Base-by-base conservation (phyloP, 164 flowering plant species). In the Magnolia kwangsiensis region DNA sequence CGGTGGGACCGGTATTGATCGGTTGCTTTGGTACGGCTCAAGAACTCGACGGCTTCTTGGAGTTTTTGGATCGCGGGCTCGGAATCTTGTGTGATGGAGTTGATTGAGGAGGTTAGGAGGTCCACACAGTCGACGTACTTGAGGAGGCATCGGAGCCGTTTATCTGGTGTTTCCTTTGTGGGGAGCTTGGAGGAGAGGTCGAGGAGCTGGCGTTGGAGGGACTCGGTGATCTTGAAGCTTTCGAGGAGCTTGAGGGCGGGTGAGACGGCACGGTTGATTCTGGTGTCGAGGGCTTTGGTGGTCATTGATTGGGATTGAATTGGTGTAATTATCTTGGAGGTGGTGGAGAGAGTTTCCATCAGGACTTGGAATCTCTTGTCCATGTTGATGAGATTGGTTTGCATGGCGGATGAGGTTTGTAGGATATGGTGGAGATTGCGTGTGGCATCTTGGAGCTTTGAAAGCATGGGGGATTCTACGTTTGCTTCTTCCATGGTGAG, bases 31-130 rank as follows among this genome's bases (percentile, higher is more conserved):
- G 93, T 91, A 82, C 96, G 78, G 77, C 96, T 90, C 82, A 91
- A 78, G 74, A 88, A 90, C 89, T 91, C 94, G 75, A 90, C 92
- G 69, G 86, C 92, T 69, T 91, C 94, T 78, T 91, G 94, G 45
- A 91, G 88, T 82, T 81, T 88, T 75, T 87, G 92, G 70, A 89
- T 84, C 13, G 86, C 89, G 0, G 96, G 90, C 79, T 88, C 91
- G 4, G 90, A 83, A 67, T 86, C 90, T 51, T 73, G 73, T 27
- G 85, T 67, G 3, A 90, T 86, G 0, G 82, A 71, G 74, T 74
- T 78, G 16, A 90, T 84, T 0, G 87, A 84, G 0, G 31, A 73
- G 11, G 86, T 86, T 8, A 91, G 81, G 50, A 78, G 71, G 59
- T 87, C 89, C 13, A 90, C 88, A 24, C 87, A 85, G 19, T 86